Evolutionary conservation across 1,139 yeast genomes (phyloP), one percentile per base, ranked within the genome.

Genomic region (Yamadazyma mexicana): DNA sequence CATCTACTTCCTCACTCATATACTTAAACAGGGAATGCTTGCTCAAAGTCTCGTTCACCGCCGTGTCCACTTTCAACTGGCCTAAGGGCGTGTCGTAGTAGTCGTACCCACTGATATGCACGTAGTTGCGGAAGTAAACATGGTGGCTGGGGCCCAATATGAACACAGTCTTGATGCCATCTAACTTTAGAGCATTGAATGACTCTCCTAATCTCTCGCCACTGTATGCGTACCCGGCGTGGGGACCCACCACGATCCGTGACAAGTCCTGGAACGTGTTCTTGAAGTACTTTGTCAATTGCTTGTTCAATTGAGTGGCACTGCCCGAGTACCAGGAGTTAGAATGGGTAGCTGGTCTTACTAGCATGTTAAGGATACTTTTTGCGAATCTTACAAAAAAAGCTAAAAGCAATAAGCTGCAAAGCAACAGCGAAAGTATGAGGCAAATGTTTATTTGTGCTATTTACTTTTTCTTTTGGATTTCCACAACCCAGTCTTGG

Each of bases 71-170:
- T 0, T 73, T 68, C 3, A 92, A 54, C 29, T 74, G 59, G 0
- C 98, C 98, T 9, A 91, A 56, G 0, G 98, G 98, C 0, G 98
- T 91, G 33, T 75, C 84, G 52, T 88, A 83, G 10, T 47, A 53
- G 9, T 69, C 69, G 53, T 71, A 88, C 2, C 59, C 61, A 2
- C 87, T 72, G 4, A 88, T 58, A 49, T 75, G 66, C 0, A 82
- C 89, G 17, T 73, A 72, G 30, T 76, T 73, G 40, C 70, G 69
- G 64, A 86, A 88, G 56, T 83, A 88, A n/a, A 85, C 82, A 58
- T 87, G 96, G 56, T 92, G 99, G 0, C 96, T 85, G 0, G 99
- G 98, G 0, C 98, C 98, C 52, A 92, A 61, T 2, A 92, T 69
- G 50, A 92, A 87, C 2, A 92, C 77, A 17, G 94, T 67, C 50